Evolutionary conservation across 116 monocot genomes (phyloP), one percentile per base, ranked within the genome.

Genomic region (Papilionanthe hybrid): DNA sequence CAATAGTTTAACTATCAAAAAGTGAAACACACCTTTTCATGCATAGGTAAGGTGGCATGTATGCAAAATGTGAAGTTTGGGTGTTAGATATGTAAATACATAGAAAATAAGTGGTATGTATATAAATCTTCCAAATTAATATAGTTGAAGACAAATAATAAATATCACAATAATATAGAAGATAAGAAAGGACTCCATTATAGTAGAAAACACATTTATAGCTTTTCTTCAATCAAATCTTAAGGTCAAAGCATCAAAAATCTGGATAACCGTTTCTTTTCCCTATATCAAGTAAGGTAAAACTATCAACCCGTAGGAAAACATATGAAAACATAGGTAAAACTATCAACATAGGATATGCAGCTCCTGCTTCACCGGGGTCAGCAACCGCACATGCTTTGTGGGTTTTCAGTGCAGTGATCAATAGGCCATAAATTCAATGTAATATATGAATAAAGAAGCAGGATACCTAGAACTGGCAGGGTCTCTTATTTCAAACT

Each of bases 401-500:
- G 8, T 72, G 42, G 15, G 20, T 43, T 73, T 43, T n/a, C 73
- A 73, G 43, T 44, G 20, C 18, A 42, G 44, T 73, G 44, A n/a
- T 44, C 19, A 3, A n/a, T 43, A 6, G n/a, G 17, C 37, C 63
- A 56, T 32, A 42, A 41, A 57, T 22, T 17, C 58, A 19, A 4
- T 47, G n/a, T 8, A 27, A 53, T 29, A 22, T 45, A 32, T 79
- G 42, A n/a, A 15, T 75, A 77, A 73, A 78, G 32, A 28, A 84
- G 55, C 8, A 78, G 3, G 57, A 78, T 90, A 98, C 98, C 98
- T 90, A 7, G 86, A 49, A 78, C 94, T 90, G 28, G 98, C 94
- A 48, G 98, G 94, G 82, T 98, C 98, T 87, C 94, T 91, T 79
- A 98, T 94, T 79, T 98, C 94, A 90, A 94, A 98, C 81, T 93